These are phyloP conservation scores for Penicillium robsamsonii DNA, from an alignment of 495 filamentous ascomycete genomes.

Conservation along the genomic window DNA sequence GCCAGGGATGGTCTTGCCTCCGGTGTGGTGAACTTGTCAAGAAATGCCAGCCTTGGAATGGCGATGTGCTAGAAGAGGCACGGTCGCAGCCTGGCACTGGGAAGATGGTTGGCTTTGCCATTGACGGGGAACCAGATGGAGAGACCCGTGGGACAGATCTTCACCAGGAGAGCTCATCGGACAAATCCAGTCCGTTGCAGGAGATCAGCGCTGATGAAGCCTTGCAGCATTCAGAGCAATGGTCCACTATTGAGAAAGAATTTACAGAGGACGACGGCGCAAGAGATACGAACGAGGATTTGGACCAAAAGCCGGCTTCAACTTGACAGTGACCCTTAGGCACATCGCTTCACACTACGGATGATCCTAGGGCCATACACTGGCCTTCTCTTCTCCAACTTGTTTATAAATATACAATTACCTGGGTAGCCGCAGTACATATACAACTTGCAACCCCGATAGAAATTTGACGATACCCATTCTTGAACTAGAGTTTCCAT, in stretches of 20 bases:
- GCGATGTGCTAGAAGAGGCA: conserved; percentile 70
- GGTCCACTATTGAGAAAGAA: conserved; percentile 37
- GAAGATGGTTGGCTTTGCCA: conserved; percentile 71
- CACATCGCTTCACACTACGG: background rate
- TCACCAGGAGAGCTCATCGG: conserved; percentile 3
- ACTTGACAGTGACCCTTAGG: background rate
- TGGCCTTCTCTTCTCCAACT: background rate
- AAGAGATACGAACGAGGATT: background rate
- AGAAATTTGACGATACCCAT: conserved; percentile 11
- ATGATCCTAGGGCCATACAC: background rate
- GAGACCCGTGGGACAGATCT: conserved; percentile 13
- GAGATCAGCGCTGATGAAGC: conserved; percentile 37
- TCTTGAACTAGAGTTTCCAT: background rate
- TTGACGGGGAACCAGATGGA: conserved; percentile 41
- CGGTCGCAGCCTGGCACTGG: conserved; percentile 47
- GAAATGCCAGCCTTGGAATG: conserved; percentile 89
- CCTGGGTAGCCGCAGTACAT: conserved; percentile 4
- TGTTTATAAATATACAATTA: conserved; percentile 9
- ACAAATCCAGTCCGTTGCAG: conserved; percentile 26
- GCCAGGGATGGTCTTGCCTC: conserved; percentile 93
- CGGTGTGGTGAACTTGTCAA: conserved; percentile 83
- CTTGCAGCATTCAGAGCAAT: conserved; percentile 38
- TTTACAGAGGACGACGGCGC: conserved; percentile 10
- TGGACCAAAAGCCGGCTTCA: background rate
- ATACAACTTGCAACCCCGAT: conserved; percentile 1